Percentiles rank a stretch among this genome's conserved stretches.
Evolutionary conservation across 1,284 basidiomycete genomes (phyloP).

Genomic region (Ustilago cynodontis): DNA sequence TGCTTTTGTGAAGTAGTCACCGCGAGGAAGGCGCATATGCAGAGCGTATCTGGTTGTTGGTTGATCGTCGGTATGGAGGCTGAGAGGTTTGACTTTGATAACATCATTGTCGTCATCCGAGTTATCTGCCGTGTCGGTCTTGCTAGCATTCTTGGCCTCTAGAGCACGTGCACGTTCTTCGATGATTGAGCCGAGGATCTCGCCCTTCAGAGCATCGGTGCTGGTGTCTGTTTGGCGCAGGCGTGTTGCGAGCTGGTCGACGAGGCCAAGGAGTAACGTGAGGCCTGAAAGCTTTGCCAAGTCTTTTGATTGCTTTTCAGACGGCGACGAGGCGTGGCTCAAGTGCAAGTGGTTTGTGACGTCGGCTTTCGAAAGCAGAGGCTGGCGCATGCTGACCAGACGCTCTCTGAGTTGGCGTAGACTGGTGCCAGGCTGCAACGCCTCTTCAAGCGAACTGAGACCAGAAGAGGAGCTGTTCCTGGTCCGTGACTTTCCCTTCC

Average conservation of each 20-base stretch:
- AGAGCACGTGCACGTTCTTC: slow-evolving; percentile 22
- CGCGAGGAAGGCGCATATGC: slow-evolving; percentile 64
- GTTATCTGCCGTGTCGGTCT: neutral
- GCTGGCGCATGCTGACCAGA: slow-evolving; percentile 20
- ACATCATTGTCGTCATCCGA: neutral
- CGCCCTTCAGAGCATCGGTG: slow-evolving; percentile 23
- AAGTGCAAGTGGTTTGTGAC: slow-evolving; percentile 17
- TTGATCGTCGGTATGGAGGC: slow-evolving; percentile 6
- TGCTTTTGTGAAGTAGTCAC: slow-evolving; percentile 68
- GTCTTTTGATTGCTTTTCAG: slow-evolving; percentile 12
- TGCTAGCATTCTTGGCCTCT: slow-evolving; percentile 24
- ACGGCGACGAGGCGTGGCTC: neutral
- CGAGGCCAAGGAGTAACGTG: slow-evolving; percentile 35
- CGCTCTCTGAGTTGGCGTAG: slow-evolving; percentile 32
- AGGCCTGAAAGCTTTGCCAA: slow-evolving; percentile 25
- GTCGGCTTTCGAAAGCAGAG: slow-evolving; percentile 27
- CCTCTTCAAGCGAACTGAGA: slow-evolving; percentile 8
- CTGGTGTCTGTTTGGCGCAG: slow-evolving; percentile 25
- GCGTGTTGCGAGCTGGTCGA: slow-evolving; percentile 46
- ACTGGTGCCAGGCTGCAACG: slow-evolving; percentile 22
- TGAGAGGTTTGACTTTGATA: neutral
- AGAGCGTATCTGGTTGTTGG: slow-evolving; percentile 52
- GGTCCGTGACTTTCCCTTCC: slow-evolving; percentile 19
- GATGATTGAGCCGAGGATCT: slow-evolving; percentile 22
- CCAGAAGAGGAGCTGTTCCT: neutral